These are phyloP conservation scores for Malassezia psittaci DNA, from an alignment of 1,284 basidiomycete genomes.

Conservation along the genomic window DNA sequence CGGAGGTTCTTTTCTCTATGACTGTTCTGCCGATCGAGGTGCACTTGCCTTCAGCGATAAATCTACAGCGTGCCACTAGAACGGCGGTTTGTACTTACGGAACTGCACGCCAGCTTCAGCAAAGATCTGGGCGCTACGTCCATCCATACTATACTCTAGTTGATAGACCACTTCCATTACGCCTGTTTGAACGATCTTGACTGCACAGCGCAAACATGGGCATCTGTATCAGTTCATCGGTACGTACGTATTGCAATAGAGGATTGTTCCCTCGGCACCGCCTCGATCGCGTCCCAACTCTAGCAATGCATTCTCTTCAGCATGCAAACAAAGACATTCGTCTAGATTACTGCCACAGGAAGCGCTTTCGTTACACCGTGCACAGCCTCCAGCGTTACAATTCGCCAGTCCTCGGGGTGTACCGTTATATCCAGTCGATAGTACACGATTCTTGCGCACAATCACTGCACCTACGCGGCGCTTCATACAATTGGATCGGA, in stretches of 20 bases:
- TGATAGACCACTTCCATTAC: slow-evolving; percentile 90
- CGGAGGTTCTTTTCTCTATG: slow-evolving; percentile 2
- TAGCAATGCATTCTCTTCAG: slow-evolving; percentile 92
- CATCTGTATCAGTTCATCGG: slow-evolving; percentile 56
- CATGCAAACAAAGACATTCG: slow-evolving; percentile 89
- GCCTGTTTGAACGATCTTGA: slow-evolving; percentile 93
- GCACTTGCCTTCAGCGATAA: background rate
- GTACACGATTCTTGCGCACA: slow-evolving; percentile 68
- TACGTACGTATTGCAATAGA: slow-evolving; percentile 71
- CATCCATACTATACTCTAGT: slow-evolving; percentile 64
- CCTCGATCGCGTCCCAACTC: slow-evolving; percentile 67
- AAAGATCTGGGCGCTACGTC: slow-evolving; percentile 47
- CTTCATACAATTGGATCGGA: slow-evolving; percentile 63
- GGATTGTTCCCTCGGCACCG: slow-evolving; percentile 56
- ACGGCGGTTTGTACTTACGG: slow-evolving; percentile 24
- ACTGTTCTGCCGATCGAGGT: background rate
- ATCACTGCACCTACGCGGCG: slow-evolving; percentile 85
- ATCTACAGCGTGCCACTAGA: slow-evolving; percentile 6
- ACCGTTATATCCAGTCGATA: slow-evolving; percentile 98
- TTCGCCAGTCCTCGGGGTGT: slow-evolving; percentile 70
- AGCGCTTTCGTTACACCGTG: slow-evolving; percentile 34
- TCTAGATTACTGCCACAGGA: slow-evolving; percentile 55
- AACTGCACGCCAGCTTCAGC: slow-evolving; percentile 48
- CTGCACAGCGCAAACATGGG: slow-evolving; percentile 85
- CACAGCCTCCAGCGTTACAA: slow-evolving; percentile 47